Evolutionary conservation across 139 green algal genomes (phyloP), one percentile per base, ranked within the genome.

Genomic region (Chloropicon primus): DNA sequence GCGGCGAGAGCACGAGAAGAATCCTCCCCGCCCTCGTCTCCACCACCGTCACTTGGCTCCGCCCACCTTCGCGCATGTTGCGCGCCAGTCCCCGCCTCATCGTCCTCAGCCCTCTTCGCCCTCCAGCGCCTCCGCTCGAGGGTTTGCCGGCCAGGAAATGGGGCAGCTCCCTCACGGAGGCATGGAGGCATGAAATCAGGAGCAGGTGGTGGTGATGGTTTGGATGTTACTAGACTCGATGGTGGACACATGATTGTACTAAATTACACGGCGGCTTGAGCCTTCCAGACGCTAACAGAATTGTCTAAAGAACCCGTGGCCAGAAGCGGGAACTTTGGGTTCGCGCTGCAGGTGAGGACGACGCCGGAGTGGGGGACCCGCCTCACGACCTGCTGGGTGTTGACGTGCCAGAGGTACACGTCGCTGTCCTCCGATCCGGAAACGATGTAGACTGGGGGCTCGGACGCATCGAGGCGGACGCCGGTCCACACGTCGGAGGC

Each of bases 371-470:
- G 41, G 41, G 41, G 54, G 24, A 22, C 3, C 17, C 77, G 54
- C 28, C 27, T 1, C 22, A 76, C 22, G 28, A 87, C 83, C 85
- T 85, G 27, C 22, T 85, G 85, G 5, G 54, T 87, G 73, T 92
- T 90, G 10, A 97, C 79, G 62, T 92, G 86, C 86, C 91, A 98
- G n/a, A 93, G 27, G 74, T 83, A 89, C 21, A 97, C 78, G 73
- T 74, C 74, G 26, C 86, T 41, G 82, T 98, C 94, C 73, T 98
- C 94, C 2, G 86, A 92, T 2, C 93, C 93, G 22, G 79, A 87
- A 0, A 94, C 82, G 1, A 98, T 83, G 79, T 85, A 92, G n/a
- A n/a, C 41, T 82, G 83, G 53, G 74, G 73, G 1, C 76, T 77
- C 22, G 75, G 24, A 10, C 72, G 28, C 1, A 81, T 72, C 2